These are phyloP conservation scores for Colletotrichum acutatum DNA, from an alignment of 2,329 filamentous ascomycete species.

Conservation along the genomic window DNA sequence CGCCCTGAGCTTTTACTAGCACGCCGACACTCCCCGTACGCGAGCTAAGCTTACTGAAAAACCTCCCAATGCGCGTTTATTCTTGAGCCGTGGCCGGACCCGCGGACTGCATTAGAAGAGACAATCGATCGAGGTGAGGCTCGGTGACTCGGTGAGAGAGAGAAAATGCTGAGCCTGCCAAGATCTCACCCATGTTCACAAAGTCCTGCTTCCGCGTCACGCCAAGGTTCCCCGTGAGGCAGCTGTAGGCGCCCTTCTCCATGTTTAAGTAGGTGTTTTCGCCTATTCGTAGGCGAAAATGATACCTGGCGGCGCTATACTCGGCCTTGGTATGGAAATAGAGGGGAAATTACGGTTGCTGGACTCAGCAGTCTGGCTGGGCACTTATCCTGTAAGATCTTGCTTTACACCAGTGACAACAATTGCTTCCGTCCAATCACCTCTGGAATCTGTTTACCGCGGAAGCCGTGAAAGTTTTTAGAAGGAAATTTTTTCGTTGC, in stretches of 20 bases:
- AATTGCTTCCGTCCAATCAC: too few species aligned
- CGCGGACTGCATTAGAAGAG: not conserved
- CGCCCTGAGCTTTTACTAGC: not conserved
- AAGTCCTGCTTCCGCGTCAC: not conserved
- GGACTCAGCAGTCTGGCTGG: too few species aligned
- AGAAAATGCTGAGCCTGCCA: not conserved
- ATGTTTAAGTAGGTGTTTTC: too few species aligned
- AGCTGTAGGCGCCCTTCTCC: not conserved
- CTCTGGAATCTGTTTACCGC: not conserved
- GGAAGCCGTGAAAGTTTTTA: not conserved
- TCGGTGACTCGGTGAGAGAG: not conserved
- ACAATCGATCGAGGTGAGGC: not conserved
- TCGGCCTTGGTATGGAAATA: not conserved
- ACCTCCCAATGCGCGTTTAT: not conserved
- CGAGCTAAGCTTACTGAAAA: not conserved
- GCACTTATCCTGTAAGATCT: too few species aligned
- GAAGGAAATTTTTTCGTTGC: too few species aligned
- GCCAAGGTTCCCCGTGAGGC: not conserved
- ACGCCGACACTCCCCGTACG: not conserved
- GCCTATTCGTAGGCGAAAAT: too few species aligned
- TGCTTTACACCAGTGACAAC: too few species aligned
- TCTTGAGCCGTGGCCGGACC: not conserved
- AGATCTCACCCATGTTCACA: not conserved
- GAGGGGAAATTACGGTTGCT: not conserved
- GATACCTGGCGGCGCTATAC: not conserved